Conservation (phyloP, 352 stramenopile genomes). For the Globisporangium megalacanthum region DNA sequence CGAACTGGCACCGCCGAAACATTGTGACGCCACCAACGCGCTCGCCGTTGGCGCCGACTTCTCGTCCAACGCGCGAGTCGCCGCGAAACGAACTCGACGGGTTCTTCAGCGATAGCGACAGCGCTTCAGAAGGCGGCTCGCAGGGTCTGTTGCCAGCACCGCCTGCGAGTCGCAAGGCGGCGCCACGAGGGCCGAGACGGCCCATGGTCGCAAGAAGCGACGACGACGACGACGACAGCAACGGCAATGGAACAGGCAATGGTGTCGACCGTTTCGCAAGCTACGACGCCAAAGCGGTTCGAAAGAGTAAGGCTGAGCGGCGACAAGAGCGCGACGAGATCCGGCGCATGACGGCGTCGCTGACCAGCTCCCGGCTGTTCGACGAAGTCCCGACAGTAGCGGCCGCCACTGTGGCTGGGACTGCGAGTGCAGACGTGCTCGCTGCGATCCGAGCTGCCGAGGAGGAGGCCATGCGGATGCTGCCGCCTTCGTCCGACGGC, state of each 20-base stretch:
- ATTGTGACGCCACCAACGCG: neutral
- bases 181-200: neutral
- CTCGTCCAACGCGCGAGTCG: neutral
- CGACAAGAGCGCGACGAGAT: slow-evolving; percentile 45
- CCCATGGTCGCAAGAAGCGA: neutral
- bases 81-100: slow-evolving; percentile 38
- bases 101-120: slow-evolving; percentile 66
- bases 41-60: neutral
- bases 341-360: slow-evolving; percentile 21
- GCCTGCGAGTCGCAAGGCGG: slow-evolving; percentile 1
- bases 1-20: neutral
- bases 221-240: slow-evolving; percentile 23
- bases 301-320: slow-evolving; percentile 29
- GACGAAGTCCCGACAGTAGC: neutral
- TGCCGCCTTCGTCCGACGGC: slow-evolving; percentile 15
- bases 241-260: slow-evolving; percentile 11
- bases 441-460: slow-evolving; percentile 65
- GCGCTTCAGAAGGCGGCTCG: slow-evolving; percentile 27
- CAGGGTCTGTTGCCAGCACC: slow-evolving; percentile 1
- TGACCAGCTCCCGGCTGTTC: slow-evolving; percentile 8
- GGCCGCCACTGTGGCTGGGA: neutral
- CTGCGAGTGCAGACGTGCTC: slow-evolving; percentile 40
- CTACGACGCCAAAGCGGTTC: slow-evolving; percentile 30
- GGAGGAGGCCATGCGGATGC: slow-evolving; percentile 61
- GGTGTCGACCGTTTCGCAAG: slow-evolving; percentile 32